Base-by-base conservation (phyloP, 768 basidiomycete species). In the Amanita jacksonii region DNA sequence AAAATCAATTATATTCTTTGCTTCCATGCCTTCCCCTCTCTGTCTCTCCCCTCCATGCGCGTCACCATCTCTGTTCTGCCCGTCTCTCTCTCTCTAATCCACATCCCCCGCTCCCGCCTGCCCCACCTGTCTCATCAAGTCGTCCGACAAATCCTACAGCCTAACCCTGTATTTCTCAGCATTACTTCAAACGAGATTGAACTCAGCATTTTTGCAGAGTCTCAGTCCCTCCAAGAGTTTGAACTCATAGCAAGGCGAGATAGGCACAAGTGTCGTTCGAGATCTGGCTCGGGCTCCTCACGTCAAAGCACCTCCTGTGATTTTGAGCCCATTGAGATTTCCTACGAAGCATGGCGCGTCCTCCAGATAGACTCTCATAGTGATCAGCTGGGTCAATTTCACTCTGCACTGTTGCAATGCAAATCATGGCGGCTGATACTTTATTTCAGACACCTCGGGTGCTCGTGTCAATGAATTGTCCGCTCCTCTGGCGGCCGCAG, bases 291-390 rank as follows among this genome's bases (percentile, higher is more conserved):
- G 9, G 58, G 54, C 5, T 54, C 57, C 9, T 36, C 55, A 43
- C 53, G 57, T 45, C 58, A 57, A 43, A 42, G 52, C 52, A 51
- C 54, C 18, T 52, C 48, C 38, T 56, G 40, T n/a, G 43, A 49
- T 36, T 62, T 67, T 27, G 73, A 79, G 35, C 70, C 73, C 18
- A 70, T 86, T 37, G 80, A 85, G 52, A 73, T 85, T 36, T 83
- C 82, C 1, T 76, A 72, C 49, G 83, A 86, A 48, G 70, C 69
- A 47, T 89, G 85, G 85, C 77, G 72, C 51, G 85, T 85, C 16
- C 68, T 89, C 23, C 85, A 88, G 60, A 80, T 89, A 43, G 85
- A 87, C 59, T 82, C 82, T 0, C 85, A 86, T 58, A 81, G 74
- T 20, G 77, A 85, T 56, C 72, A 73, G 47, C 66, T 80, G 30